Evolutionary conservation across 441 rosid species (phyloP).

Genomic region (Pelargonium fulgidum): DNA sequence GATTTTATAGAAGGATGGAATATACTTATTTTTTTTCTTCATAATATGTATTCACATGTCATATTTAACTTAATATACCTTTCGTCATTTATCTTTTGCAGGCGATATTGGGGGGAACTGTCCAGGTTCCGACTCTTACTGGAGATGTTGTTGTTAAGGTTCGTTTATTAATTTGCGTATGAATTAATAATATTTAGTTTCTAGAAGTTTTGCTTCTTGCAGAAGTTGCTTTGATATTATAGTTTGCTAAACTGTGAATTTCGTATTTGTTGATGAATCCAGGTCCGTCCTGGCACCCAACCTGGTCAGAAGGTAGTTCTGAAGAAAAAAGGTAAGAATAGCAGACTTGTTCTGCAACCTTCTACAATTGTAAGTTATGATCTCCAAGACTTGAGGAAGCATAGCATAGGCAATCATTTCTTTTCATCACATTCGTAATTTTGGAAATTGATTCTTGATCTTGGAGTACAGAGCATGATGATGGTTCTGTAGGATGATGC

Average conservation of each 20-base stretch:
- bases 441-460: too few relatives aligned
- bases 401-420: too few relatives aligned
- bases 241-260: neutral
- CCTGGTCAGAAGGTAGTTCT: slow-evolving; percentile 98
- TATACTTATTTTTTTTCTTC: neutral
- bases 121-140: slow-evolving; percentile 92
- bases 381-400: too few relatives aligned
- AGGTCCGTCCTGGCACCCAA: slow-evolving; percentile 96
- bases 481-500: too few relatives aligned
- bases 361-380: too few relatives aligned
- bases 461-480: too few relatives aligned
- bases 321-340: slow-evolving; percentile 74
- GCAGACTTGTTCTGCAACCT: neutral
- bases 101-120: slow-evolving; percentile 98
- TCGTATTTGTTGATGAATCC: slow-evolving; percentile 19
- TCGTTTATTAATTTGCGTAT: neutral
- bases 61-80: neutral
- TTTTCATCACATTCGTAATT: too few relatives aligned
- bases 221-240: neutral
- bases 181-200: slow-evolving; percentile 6
- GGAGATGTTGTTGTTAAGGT: slow-evolving; percentile 96
- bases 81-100: slow-evolving; percentile 26
- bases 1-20: neutral
- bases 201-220: neutral
- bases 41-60: neutral